phyloP scores from a whole-genome alignment of 2,329 filamentous ascomycete genomes.

The Scleromitrula shiraiana region DNA sequence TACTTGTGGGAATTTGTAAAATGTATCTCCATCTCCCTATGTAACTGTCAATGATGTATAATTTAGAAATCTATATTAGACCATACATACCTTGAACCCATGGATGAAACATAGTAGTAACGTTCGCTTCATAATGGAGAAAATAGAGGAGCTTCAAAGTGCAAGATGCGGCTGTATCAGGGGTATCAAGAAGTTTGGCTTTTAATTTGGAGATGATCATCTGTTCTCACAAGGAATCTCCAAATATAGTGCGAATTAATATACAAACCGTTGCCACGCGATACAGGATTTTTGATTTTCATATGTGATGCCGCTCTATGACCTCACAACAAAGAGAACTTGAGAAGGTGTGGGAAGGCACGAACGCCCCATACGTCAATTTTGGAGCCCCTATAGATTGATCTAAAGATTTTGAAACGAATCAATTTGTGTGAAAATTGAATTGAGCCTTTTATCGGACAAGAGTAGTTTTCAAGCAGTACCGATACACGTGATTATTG shows the following conservation, averaged over 20 bases:
- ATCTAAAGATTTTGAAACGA: no score
- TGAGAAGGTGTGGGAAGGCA: neutral
- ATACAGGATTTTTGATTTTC: slow-evolving; percentile 2
- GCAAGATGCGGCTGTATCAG: neutral
- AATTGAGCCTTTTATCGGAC: no score
- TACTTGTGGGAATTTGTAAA: slow-evolving; percentile 54
- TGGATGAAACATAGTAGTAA: slow-evolving; percentile 67
- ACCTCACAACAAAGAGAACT: neutral
- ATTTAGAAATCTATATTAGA: neutral
- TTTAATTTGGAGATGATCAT: slow-evolving; percentile 1
- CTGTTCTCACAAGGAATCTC: neutral
- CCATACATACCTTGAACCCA: slow-evolving; percentile 51
- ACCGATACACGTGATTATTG: no score
- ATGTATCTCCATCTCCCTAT: slow-evolving; percentile 58
- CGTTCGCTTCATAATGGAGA: slow-evolving; percentile 43
- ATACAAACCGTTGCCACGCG: neutral
- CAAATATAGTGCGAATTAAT: neutral
- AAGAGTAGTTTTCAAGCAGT: no score
- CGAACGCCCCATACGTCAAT: slow-evolving; percentile 6
- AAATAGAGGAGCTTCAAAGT: neutral
- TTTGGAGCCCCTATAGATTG: no score
- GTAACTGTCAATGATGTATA: neutral
- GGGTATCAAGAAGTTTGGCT: neutral
- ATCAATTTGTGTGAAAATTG: no score
- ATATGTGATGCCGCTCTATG: neutral